Conservation (phyloP, 345 rosid species). For the Eucalyptus microcorys region DNA sequence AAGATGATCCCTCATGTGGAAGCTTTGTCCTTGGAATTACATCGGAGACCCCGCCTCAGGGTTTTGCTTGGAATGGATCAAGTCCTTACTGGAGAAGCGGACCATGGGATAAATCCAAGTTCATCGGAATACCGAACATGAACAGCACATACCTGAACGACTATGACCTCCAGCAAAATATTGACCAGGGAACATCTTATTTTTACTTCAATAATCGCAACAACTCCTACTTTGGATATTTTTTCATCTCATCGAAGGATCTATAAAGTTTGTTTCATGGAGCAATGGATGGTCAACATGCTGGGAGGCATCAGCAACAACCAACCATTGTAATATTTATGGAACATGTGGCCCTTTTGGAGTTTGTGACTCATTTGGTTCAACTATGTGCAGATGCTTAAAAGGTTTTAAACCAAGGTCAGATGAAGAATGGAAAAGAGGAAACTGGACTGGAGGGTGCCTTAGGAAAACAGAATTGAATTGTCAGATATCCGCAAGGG, state of each 20-base stretch:
- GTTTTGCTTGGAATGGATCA: background rate
- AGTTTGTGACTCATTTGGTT: background rate
- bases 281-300: background rate
- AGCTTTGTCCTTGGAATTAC: slow-evolving; percentile 1
- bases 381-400: slow-evolving; percentile 9
- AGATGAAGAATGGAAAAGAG: background rate
- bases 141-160: background rate
- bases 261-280: background rate
- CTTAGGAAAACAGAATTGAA: background rate
- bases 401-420: slow-evolving; percentile 20
- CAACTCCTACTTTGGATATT: background rate
- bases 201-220: background rate
- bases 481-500: background rate
- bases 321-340: slow-evolving; percentile 5
- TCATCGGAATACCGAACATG: background rate
- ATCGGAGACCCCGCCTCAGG: slow-evolving; percentile 8
- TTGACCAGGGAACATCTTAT: background rate
- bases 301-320: background rate
- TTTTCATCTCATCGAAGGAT: slow-evolving; percentile 1
- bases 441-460: slow-evolving; percentile 13
- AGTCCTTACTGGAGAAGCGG: background rate
- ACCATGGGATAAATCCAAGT: background rate
- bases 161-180: background rate
- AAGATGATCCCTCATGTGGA: slow-evolving; percentile 16
- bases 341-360: slow-evolving; percentile 12